These are phyloP conservation scores for Tetrahymena thermophila DNA, from an alignment of 73 alveolate species.

Conservation along the genomic window DNA sequence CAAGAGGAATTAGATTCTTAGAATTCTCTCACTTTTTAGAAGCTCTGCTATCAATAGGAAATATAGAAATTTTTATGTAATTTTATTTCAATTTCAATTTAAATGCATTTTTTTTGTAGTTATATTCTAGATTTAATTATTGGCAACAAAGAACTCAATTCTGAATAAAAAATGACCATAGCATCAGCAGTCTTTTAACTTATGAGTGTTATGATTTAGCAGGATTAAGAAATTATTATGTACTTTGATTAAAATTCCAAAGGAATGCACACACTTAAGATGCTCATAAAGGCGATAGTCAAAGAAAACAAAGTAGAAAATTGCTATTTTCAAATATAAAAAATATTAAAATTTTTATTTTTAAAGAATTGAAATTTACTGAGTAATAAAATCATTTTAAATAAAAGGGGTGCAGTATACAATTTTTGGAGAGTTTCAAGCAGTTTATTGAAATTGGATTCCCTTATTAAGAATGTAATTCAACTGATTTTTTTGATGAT, in stretches of 20 bases:
- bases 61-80: background rate
- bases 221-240: background rate
- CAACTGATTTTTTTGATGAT: background rate
- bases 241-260: background rate
- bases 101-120: background rate
- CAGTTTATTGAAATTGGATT: background rate
- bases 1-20: background rate
- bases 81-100: background rate
- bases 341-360: too few relatives aligned
- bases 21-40: background rate
- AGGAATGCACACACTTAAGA: background rate
- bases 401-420: background rate
- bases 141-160: background rate
- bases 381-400: background rate
- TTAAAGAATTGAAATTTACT: too few relatives aligned
- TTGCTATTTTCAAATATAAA: too few relatives aligned
- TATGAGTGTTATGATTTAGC: background rate
- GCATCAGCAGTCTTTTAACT: background rate
- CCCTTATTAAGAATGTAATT: background rate
- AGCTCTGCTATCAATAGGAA: background rate
- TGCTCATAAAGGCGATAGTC: background rate
- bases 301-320: background rate
- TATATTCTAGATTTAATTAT: background rate
- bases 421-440: background rate
- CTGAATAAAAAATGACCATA: background rate